Evolutionary conservation across 768 basidiomycete species (phyloP), one percentile per base, ranked within the genome.

Genomic region (Agrocybe praecox): DNA sequence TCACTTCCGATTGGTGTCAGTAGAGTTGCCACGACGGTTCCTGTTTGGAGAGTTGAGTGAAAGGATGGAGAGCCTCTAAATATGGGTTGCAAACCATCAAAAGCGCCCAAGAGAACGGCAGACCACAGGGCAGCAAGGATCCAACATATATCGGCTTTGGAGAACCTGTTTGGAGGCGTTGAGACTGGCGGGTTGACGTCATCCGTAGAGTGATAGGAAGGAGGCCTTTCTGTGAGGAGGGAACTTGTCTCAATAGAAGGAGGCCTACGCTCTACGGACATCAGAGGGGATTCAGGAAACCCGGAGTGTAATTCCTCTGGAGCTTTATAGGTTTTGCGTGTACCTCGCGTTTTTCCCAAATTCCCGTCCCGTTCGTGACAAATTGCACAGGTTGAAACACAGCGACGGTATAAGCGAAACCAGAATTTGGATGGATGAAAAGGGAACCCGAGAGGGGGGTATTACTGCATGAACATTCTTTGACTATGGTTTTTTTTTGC

Each of bases 11-110:
- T 94, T 55, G 92, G 89, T 42, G 88, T 84, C 56, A 92, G 75
- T 49, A 95, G 80, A 1, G 93, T 95, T 23, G 92, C 93, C 57
- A 94, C 92, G 64, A 94, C 87, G 5, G 92, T 94, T 62, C 90
- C 90, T 89, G 59, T 50, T 50, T 21, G 46, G 57, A 34, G 46
- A 55, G n/a, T n/a, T 62, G 54, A 56, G 49, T 47, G 26, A 49
- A 47, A 18, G 6, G n/a, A 56, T 42, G 48, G 50, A 60, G 53
- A 49, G 17, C 43, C 33, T n/a, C 19, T 36, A 49, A 44, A 40
- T 46, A 34, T 45, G 42, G 49, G 40, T n/a, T 34, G 69, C 78
- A 55, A 69, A 89, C 92, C 92, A 69, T 94, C 92, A 65, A 95
- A 81, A 43, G 93, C 91, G 65, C 89, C 90, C 53, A 95, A 76